Evolutionary conservation across 2,329 filamentous ascomycete species (phyloP).

Genomic region (Fusarium tanahbumbuense): DNA sequence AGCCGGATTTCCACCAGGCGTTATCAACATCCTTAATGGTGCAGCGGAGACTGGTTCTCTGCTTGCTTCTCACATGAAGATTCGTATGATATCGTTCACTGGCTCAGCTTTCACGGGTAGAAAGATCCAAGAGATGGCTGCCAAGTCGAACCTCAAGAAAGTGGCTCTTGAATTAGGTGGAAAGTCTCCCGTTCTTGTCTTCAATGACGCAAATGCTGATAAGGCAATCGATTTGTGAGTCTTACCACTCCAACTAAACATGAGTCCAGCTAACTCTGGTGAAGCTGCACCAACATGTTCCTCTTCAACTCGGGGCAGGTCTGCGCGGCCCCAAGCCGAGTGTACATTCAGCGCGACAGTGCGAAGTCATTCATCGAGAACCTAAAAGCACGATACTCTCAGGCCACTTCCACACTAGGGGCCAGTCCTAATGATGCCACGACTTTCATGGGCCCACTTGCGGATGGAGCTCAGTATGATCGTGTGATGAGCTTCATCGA

Average conservation of each 20-base stretch:
- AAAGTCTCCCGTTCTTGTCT: background rate
- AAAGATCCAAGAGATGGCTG: background rate
- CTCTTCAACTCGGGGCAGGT: background rate
- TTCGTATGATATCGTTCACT: slow-evolving; percentile 5
- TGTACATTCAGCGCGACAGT: background rate
- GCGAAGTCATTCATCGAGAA: background rate
- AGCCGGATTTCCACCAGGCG: slow-evolving; percentile 1
- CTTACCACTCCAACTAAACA: fast-evolving
- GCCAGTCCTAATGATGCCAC: background rate
- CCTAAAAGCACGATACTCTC: background rate
- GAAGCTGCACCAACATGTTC: background rate
- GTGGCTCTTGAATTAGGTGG: slow-evolving; percentile 2
- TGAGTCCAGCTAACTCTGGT: background rate
- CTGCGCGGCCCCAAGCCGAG: background rate
- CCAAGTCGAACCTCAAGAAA: background rate
- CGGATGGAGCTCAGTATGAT: background rate
- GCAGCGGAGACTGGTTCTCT: background rate
- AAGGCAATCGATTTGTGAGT: background rate
- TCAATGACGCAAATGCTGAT: background rate
- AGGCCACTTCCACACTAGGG: background rate
- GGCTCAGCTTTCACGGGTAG: background rate
- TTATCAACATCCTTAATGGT: slow-evolving; percentile 1
- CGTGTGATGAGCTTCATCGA: background rate
- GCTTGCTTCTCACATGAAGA: slow-evolving; percentile 1
- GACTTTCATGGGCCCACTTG: background rate